Evolutionary conservation across 371 early-diverging fungal species (phyloP), one percentile per base, ranked within the genome.

Genomic region (Lichtheimia ornata): DNA sequence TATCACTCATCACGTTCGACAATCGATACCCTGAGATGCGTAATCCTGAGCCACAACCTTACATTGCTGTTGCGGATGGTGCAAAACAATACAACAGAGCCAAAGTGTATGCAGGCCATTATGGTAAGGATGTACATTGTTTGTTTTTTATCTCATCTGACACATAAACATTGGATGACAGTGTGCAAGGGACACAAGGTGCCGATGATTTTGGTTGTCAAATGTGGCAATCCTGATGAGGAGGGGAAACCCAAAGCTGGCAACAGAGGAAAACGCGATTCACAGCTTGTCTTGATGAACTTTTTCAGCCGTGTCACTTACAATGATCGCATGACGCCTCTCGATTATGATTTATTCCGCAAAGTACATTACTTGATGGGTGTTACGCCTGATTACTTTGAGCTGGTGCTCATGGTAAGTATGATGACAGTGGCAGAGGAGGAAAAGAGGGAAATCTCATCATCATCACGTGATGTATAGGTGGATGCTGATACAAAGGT

Each of bases 241-340:
- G 72, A 74, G 61, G 87, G 86, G 28, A 82, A 83, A 56, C 76
- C 88, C 55, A 91, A 91, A 75, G 84, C 91, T 14, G 94, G 94
- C 30, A 95, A 97, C 71, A 81, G 97, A 61, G 97, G 97, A 57
- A 97, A 97, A 70, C 87, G 97, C 72, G 97, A 97, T 72, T 92
- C 92, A 18, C 97, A 97, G 82, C 69, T 93, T 68, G 92, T 97
- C 61, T 64, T 96, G 61, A 96, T 97, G 97, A 86, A 88, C 71
- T 97, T 96, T 65, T 94, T 94, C 72, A 88, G 88, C 27, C 86
- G 89, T 27, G 86, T 91, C 27, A 83, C 86, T 50, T 90, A 87
- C 79, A 88, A 92, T 68, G 92, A 93, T 54, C 82, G 87, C 22
- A 85, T 97, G 88, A 85, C 89, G 0, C 89, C 89, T 6, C 75